A percentile compares a stretch with the other conserved stretches of the same genome.
phyloP scores from a whole-genome alignment of 139 green algal genomes.

The Chlorella vulgaris region DNA sequence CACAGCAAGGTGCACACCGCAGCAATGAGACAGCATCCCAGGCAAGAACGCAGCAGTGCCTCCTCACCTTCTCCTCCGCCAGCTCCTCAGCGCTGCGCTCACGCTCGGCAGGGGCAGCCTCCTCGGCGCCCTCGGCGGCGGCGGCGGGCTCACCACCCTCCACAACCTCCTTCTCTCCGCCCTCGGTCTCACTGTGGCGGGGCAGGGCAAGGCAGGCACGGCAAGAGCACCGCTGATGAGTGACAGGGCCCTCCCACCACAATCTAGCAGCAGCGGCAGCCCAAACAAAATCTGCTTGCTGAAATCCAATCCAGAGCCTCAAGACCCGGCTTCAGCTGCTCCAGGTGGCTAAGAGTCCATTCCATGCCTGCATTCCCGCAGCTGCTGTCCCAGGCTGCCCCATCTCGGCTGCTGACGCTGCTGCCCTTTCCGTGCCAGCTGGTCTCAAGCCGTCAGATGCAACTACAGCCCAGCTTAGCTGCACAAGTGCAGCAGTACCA shows the following conservation, averaged over 20 bases:
- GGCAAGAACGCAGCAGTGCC: not conserved
- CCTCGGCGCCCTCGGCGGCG: conserved; percentile 38
- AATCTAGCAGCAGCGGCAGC: no score
- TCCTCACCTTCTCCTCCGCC: conserved; percentile 54
- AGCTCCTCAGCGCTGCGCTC: conserved; percentile 33
- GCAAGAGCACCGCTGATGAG: no score
- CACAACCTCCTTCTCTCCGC: conserved; percentile 38
- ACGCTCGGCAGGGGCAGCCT: not conserved
- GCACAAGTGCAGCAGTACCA: not conserved
- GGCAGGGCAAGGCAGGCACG: not conserved
- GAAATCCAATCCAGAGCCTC: no score
- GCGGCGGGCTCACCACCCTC: conserved; percentile 32
- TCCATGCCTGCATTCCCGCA: no score
- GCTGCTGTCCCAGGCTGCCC: no score
- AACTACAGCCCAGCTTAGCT: no score
- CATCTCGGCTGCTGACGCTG: not conserved
- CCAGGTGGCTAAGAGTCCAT: no score
- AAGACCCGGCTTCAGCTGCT: no score
- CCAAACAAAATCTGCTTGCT: no score
- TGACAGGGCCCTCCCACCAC: no score
- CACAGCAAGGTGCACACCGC: not conserved
- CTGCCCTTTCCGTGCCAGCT: not conserved
- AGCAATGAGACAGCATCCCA: not conserved
- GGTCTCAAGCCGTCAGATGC: not conserved
- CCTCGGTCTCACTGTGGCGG: conserved; percentile 6